A percentile compares a stretch with the other conserved stretches of the same genome.
These are phyloP conservation scores for Voacanga thouarsii DNA, from an alignment of 257 asterid genomes.

Conservation along the genomic window DNA sequence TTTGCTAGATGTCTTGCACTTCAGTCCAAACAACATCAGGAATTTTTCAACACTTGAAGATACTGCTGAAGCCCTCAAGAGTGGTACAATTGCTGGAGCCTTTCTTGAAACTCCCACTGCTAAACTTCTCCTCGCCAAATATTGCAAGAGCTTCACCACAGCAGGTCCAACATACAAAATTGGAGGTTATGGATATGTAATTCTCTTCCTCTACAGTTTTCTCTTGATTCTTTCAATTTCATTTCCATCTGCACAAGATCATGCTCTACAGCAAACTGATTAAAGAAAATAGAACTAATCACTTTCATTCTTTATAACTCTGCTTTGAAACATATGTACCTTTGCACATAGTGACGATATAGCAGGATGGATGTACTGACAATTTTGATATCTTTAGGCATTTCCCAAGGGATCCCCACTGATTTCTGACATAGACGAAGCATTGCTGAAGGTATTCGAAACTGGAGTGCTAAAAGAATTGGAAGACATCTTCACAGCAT, in stretches of 20 bases:
- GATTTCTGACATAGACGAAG: constrained; percentile 35
- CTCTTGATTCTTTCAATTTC: not conserved
- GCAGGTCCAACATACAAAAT: constrained; percentile 38
- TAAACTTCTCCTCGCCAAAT: constrained; percentile 34
- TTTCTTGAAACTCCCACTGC: constrained; percentile 40
- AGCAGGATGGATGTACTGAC: not conserved
- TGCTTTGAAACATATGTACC: too few relatives aligned
- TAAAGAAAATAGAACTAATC: too few relatives aligned
- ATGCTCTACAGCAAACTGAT: too few relatives aligned
- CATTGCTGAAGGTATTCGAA: constrained; percentile 31
- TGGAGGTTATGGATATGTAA: constrained; percentile 50
- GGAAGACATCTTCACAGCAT: constrained; percentile 24
- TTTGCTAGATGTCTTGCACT: constrained; percentile 17
- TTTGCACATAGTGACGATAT: not conserved
- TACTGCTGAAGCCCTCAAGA: constrained; percentile 23
- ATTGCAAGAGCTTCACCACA: constrained; percentile 35
- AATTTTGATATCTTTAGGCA: constrained; percentile 17
- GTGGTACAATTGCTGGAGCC: constrained; percentile 31
- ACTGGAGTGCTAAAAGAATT: constrained; percentile 26
- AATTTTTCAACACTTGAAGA: constrained; percentile 11
- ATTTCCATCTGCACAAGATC: not conserved
- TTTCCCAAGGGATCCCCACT: constrained; percentile 39
- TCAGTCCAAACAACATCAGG: constrained; percentile 13
- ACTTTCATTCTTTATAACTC: too few relatives aligned
- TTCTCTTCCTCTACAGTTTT: not conserved